Conservation (phyloP, 169 alveolate genomes). For the Plasmodium gallinaceum region DNA sequence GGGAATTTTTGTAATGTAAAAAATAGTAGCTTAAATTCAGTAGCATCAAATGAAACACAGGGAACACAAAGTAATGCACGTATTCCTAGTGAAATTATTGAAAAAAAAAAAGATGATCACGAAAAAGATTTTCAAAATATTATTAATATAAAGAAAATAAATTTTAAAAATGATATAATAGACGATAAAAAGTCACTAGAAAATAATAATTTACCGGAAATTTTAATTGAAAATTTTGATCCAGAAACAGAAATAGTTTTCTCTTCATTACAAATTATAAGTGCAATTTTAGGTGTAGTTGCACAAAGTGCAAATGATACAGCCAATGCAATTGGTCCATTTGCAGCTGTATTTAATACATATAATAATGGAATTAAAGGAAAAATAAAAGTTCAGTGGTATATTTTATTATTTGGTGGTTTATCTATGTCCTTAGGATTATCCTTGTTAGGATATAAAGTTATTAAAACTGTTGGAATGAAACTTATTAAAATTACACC, state of each 20-base stretch:
- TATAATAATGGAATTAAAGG: slow-evolving; percentile 58
- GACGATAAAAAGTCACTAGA: slow-evolving; percentile 1
- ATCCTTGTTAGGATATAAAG: slow-evolving; percentile 87
- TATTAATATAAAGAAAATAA: not conserved
- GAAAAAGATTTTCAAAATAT: slow-evolving; percentile 7
- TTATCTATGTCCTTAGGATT: slow-evolving; percentile 88
- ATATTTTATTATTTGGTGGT: slow-evolving; percentile 88
- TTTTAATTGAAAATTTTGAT: slow-evolving; percentile 77
- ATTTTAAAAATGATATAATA: not conserved
- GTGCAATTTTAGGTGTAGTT: slow-evolving; percentile 86
- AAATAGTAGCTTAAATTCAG: slow-evolving; percentile 71
- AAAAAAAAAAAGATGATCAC: not conserved
- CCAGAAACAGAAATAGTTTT: slow-evolving; percentile 79
- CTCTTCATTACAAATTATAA: slow-evolving; percentile 82
- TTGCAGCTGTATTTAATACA: slow-evolving; percentile 75
- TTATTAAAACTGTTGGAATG: slow-evolving; percentile 87
- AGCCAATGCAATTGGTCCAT: slow-evolving; percentile 91
- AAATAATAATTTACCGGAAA: slow-evolving; percentile 39
- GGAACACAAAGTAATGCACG: slow-evolving; percentile 5
- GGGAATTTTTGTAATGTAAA: slow-evolving; percentile 7
- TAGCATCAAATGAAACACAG: slow-evolving; percentile 71
- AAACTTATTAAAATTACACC: slow-evolving; percentile 88
- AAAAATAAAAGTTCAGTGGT: slow-evolving; percentile 85
- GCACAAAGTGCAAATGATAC: slow-evolving; percentile 91
- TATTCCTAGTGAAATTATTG: not conserved